phyloP scores from a whole-genome alignment of 108 stramenopile species.

The Mediolabrus comicus region DNA sequence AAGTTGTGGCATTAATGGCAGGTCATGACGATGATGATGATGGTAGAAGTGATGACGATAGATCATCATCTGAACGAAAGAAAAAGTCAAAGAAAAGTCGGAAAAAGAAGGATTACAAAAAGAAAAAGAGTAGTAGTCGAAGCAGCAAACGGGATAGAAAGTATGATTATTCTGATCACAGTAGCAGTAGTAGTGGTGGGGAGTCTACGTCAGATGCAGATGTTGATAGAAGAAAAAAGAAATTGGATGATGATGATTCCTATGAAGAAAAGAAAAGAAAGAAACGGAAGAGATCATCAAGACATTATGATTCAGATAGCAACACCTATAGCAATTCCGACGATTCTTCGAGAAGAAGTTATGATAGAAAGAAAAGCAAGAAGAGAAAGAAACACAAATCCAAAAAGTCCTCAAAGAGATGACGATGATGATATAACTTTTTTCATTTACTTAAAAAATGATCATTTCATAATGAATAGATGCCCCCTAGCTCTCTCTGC shows the following conservation, averaged over 20 bases:
- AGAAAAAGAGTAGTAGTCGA: slow-evolving; percentile 14
- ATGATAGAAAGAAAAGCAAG: slow-evolving; percentile 12
- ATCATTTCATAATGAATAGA: neutral
- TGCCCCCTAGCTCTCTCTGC: neutral
- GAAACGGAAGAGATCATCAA: neutral
- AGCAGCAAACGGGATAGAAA: slow-evolving; percentile 14
- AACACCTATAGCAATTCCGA: slow-evolving; percentile 6
- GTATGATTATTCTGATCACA: neutral
- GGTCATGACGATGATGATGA: slow-evolving; percentile 20
- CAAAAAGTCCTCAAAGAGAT: slow-evolving; percentile 10
- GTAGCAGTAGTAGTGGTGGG: neutral
- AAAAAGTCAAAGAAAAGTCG: slow-evolving; percentile 26
- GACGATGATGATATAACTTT: too few relatives aligned
- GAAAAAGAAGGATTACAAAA: slow-evolving; percentile 35
- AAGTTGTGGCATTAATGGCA: slow-evolving; percentile 56
- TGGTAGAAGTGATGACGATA: slow-evolving; percentile 10
- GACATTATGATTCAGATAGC: neutral
- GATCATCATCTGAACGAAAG: slow-evolving; percentile 3
- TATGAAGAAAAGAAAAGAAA: neutral
- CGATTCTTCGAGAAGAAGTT: slow-evolving; percentile 6
- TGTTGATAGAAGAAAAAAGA: neutral
- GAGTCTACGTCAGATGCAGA: neutral
- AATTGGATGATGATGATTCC: neutral
- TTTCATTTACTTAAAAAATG: neutral
- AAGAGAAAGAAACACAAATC: slow-evolving; percentile 17